These are phyloP conservation scores for Penicillium angulare DNA, from an alignment of 495 filamentous ascomycete species.

Conservation along the genomic window DNA sequence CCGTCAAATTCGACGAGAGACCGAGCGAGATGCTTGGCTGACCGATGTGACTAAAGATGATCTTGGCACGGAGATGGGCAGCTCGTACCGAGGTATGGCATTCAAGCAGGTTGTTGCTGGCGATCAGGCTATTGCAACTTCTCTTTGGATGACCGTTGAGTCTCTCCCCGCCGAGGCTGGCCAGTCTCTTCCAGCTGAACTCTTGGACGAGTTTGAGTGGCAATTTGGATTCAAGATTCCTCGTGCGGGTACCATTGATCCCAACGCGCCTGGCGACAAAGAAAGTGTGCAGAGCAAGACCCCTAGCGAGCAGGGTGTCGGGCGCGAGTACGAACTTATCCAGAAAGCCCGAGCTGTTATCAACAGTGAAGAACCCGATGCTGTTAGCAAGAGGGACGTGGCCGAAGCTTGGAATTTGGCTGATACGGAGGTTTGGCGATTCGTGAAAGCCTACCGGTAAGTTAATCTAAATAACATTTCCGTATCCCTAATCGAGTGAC, in stretches of 20 bases:
- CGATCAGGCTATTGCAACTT: slow-evolving; percentile 53
- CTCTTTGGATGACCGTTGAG: slow-evolving; percentile 83
- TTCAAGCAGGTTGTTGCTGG: slow-evolving; percentile 83
- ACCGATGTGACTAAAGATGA: slow-evolving; percentile 66
- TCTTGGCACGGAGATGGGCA: slow-evolving; percentile 57
- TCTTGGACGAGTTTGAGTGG: slow-evolving; percentile 74
- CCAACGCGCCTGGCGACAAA: slow-evolving; percentile 53
- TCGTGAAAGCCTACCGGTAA: slow-evolving; percentile 69
- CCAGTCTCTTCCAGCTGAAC: slow-evolving; percentile 36
- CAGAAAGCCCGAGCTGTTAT: slow-evolving; percentile 55
- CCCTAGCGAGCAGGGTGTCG: slow-evolving; percentile 46
- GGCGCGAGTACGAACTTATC: slow-evolving; percentile 61
- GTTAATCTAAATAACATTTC: not conserved
- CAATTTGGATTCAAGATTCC: slow-evolving; percentile 84
- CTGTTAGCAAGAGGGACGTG: slow-evolving; percentile 51
- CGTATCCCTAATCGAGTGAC: not conserved
- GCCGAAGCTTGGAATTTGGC: slow-evolving; percentile 92
- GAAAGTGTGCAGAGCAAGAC: slow-evolving; percentile 40
- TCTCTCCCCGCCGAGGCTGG: slow-evolving; percentile 43
- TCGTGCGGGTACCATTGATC: slow-evolving; percentile 46
- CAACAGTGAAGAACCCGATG: slow-evolving; percentile 32
- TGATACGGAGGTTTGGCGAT: slow-evolving; percentile 91
- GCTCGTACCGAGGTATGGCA: slow-evolving; percentile 60
- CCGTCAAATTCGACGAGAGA: slow-evolving; percentile 70
- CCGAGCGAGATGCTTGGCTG: slow-evolving; percentile 80